phyloP scores from a whole-genome alignment of 257 asterid genomes.

The Solanum phureja region DNA sequence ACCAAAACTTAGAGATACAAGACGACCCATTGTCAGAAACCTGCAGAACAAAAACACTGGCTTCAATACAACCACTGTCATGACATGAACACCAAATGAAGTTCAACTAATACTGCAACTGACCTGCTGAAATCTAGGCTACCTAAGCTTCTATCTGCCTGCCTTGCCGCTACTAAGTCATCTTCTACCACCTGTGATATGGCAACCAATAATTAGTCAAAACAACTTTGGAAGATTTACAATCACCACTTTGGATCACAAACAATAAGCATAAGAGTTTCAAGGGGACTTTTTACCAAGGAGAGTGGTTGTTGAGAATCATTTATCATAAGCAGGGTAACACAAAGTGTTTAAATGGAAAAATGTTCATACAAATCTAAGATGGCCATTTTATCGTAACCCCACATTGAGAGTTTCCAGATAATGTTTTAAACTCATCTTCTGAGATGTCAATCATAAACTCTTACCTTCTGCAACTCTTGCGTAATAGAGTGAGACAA shows the following conservation, averaged over 20 bases:
- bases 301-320: background rate
- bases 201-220: background rate
- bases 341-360: background rate
- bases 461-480: slow-evolving; percentile 60
- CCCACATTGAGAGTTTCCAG: background rate
- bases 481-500: slow-evolving; percentile 62
- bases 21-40: slow-evolving; percentile 79
- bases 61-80: background rate
- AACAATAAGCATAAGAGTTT: background rate
- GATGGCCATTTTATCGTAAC: background rate
- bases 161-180: slow-evolving; percentile 86
- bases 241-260: background rate
- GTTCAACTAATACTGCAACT: background rate
- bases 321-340: background rate
- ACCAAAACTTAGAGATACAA: slow-evolving; percentile 66
- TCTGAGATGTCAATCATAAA: background rate
- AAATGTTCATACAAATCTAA: background rate
- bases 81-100: background rate
- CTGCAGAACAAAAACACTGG: slow-evolving; percentile 24
- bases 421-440: background rate
- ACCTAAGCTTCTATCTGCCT: slow-evolving; percentile 74
- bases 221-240: background rate
- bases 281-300: background rate
- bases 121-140: slow-evolving; percentile 79
- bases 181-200: slow-evolving; percentile 59